Conservation (phyloP, 768 basidiomycete species). For the Boletus coccyginus region DNA sequence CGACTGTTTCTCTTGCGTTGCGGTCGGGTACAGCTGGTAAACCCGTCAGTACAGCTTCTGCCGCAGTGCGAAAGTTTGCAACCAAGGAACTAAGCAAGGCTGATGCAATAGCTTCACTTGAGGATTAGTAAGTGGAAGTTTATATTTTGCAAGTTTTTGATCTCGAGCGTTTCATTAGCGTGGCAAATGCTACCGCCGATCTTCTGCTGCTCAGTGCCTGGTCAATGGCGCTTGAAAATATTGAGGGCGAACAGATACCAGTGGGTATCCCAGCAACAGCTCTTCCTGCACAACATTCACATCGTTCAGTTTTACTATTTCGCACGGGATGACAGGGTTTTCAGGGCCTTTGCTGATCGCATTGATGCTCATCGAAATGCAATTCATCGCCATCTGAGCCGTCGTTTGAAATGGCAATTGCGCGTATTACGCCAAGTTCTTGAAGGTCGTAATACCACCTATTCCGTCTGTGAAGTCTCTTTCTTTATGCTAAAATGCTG, state of each 20-base stretch:
- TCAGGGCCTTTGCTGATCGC: conserved; percentile 59
- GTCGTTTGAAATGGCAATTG: conserved; percentile 70
- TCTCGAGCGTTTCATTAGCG: conserved; percentile 38
- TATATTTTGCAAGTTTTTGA: neutral
- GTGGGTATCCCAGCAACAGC: conserved; percentile 41
- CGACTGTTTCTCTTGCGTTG: conserved; percentile 67
- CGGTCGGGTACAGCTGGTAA: conserved; percentile 62
- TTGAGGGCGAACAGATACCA: conserved; percentile 68
- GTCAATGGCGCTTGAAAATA: conserved; percentile 56
- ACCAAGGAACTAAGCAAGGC: conserved; percentile 82
- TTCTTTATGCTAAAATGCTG: neutral
- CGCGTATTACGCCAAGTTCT: conserved; percentile 58
- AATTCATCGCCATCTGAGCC: conserved; percentile 48
- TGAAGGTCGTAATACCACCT: conserved; percentile 64
- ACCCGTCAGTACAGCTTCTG: conserved; percentile 73
- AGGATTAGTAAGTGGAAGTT: conserved; percentile 78
- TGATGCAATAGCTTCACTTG: conserved; percentile 73
- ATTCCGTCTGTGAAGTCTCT: conserved; percentile 46
- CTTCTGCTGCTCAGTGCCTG: conserved; percentile 80
- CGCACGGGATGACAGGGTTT: conserved; percentile 87
- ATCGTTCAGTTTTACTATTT: conserved; percentile 72
- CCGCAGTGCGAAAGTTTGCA: conserved; percentile 81
- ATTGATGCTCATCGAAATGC: conserved; percentile 37
- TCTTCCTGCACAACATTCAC: neutral
- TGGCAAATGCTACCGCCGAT: conserved; percentile 89